phyloP scores from a whole-genome alignment of 23 red algal genomes.

The Gracilaria caudata region DNA sequence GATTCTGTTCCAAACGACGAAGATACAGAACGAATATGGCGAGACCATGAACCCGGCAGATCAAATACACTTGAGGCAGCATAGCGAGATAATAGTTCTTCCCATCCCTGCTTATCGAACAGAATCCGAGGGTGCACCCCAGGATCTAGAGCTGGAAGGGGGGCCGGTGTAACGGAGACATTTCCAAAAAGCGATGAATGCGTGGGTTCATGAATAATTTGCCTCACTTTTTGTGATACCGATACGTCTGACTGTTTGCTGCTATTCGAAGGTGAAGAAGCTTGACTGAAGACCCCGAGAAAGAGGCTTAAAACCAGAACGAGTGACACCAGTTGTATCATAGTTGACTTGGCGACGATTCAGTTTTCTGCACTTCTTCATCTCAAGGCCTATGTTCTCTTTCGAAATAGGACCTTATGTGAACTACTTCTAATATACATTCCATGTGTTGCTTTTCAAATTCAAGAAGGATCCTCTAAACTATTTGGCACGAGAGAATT shows the following conservation, averaged over 20 bases:
- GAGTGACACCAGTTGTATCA: not conserved
- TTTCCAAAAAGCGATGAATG: conserved; percentile 42
- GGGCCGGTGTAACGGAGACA: conserved; percentile 41
- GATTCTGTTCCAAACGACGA: not conserved
- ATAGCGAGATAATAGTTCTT: conserved; percentile 33
- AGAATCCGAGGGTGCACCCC: conserved; percentile 64
- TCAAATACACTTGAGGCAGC: conserved; percentile 20
- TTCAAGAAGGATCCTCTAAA: not conserved
- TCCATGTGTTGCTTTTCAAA: too few relatives aligned
- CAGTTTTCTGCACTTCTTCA: not conserved
- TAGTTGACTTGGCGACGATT: not conserved
- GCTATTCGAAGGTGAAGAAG: not conserved
- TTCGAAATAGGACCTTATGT: not conserved
- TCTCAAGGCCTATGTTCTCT: not conserved
- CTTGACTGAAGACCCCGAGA: not conserved
- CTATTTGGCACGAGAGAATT: not conserved
- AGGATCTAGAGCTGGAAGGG: conserved; percentile 17
- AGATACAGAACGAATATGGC: conserved; percentile 11
- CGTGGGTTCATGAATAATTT: not conserved
- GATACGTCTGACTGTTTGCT: not conserved
- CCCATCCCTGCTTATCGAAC: conserved; percentile 24
- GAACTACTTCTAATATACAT: not conserved
- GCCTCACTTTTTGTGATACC: not conserved
- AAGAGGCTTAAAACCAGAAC: not conserved
- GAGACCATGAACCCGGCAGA: conserved; percentile 9